Evolutionary conservation across 2,329 filamentous ascomycete species (phyloP).

Genomic region (Colletotrichum neosansevieriae): DNA sequence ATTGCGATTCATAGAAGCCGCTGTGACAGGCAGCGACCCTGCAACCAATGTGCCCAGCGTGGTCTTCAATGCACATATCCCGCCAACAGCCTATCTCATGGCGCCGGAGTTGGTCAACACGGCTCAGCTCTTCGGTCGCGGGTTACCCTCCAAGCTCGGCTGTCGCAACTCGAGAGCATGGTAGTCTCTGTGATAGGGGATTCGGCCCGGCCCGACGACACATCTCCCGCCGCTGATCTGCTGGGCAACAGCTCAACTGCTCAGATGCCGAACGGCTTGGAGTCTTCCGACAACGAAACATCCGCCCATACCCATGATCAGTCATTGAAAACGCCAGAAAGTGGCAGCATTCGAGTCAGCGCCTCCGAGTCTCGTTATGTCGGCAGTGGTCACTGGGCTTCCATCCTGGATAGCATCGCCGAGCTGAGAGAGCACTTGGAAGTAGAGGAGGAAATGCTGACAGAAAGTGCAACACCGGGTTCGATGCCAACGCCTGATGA

Average conservation of each 20-base stretch:
- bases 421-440: slow-evolving; percentile 53
- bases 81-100: slow-evolving; percentile 20
- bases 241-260: neutral
- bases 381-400: slow-evolving; percentile 53
- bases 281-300: neutral
- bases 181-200: slow-evolving; percentile 46
- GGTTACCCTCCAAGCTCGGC: slow-evolving; percentile 41
- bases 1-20: slow-evolving; percentile 37
- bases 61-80: slow-evolving; percentile 45
- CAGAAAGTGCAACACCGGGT: slow-evolving; percentile 1
- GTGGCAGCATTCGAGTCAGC: slow-evolving; percentile 47
- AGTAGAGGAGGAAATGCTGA: slow-evolving; percentile 43
- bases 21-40: slow-evolving; percentile 45
- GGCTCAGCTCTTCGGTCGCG: neutral
- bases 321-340: slow-evolving; percentile 43
- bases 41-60: slow-evolving; percentile 42
- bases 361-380: slow-evolving; percentile 49
- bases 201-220: neutral
- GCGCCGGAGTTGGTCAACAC: slow-evolving; percentile 6
- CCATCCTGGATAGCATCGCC: slow-evolving; percentile 54
- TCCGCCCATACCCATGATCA: neutral
- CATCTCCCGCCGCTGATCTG: neutral
- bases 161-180: slow-evolving; percentile 48
- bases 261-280: neutral
- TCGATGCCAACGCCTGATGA: neutral